These are phyloP conservation scores for Schizosaccharomyces pombe DNA, from an alignment of 805 yeast species.

Conservation along the genomic window DNA sequence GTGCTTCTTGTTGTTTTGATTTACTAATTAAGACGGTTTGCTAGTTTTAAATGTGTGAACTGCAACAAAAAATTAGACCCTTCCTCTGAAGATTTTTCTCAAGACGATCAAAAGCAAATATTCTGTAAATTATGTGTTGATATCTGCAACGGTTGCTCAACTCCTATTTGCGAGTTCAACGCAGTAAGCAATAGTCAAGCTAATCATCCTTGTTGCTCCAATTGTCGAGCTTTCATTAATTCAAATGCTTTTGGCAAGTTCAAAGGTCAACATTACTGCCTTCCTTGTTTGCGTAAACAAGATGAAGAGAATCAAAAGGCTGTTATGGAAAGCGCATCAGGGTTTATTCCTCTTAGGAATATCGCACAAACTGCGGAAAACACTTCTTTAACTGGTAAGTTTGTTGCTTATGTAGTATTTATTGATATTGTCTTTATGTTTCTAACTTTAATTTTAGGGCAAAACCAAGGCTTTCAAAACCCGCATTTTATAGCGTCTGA, in stretches of 20 bases:
- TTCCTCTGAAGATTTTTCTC: neutral
- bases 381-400: too few species aligned
- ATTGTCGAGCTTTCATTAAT: neutral
- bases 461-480: neutral
- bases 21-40: neutral
- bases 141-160: neutral
- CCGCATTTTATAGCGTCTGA: too few species aligned
- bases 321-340: too few species aligned
- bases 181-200: neutral
- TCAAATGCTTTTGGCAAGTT: neutral
- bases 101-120: neutral
- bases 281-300: too few species aligned
- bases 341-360: too few species aligned
- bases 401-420: too few species aligned
- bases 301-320: too few species aligned
- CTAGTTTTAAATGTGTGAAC: too few species aligned
- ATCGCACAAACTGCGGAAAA: too few species aligned
- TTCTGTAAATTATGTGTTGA: neutral
- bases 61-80: neutral
- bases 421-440: too few species aligned
- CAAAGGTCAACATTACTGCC: neutral
- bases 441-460: neutral
- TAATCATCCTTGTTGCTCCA: neutral
- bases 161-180: neutral
- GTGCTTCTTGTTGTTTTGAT: neutral